phyloP scores from a whole-genome alignment of 306 rosid species.

The Lathyrus sativus region DNA sequence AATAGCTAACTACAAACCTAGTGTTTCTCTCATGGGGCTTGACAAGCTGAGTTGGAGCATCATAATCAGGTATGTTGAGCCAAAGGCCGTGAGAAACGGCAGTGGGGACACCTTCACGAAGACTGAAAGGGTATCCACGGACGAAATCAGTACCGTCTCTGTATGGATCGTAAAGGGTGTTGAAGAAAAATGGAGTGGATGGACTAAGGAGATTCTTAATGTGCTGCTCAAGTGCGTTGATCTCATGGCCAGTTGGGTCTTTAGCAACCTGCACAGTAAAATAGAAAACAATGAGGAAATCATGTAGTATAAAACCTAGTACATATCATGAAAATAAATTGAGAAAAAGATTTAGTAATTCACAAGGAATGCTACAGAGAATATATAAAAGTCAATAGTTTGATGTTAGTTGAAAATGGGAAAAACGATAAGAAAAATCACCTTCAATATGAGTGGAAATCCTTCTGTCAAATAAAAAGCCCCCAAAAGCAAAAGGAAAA shows the following conservation, averaged over 20 bases:
- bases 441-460: constrained; percentile 19
- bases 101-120: constrained; percentile 70
- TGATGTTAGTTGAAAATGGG: background rate
- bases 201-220: constrained; percentile 73
- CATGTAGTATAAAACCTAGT: background rate
- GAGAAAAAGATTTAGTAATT: background rate
- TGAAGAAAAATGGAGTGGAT: constrained; percentile 80
- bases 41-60: constrained; percentile 91
- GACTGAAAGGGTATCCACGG: constrained; percentile 90
- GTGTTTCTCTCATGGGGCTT: constrained; percentile 84
- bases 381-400: background rate
- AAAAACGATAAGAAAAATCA: constrained; percentile 16
- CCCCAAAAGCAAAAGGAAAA: background rate
- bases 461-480: background rate
- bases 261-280: constrained; percentile 68
- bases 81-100: constrained; percentile 90
- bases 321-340: background rate
- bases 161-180: constrained; percentile 85
- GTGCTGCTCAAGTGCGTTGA: constrained; percentile 93
- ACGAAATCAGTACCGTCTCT: constrained; percentile 86
- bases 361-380: background rate
- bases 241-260: constrained; percentile 71
- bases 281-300: constrained; percentile 28
- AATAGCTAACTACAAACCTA: constrained; percentile 44
- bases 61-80: constrained; percentile 92